These are phyloP conservation scores for Osmozyma mogii DNA, from an alignment of 805 yeast genomes.

Conservation along the genomic window DNA sequence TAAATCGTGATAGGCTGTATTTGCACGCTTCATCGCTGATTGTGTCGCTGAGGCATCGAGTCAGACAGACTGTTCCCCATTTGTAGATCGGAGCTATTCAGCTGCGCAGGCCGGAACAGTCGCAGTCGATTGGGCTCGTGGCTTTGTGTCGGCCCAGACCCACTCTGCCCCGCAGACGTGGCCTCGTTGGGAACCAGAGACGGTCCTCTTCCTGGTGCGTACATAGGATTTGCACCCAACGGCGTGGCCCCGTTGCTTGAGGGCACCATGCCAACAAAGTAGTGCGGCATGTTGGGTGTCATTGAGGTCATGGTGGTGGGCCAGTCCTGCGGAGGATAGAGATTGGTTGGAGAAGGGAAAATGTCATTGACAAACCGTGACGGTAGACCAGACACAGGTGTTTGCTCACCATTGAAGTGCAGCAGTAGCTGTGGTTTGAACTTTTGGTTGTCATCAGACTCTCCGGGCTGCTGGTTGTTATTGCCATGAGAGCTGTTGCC, in stretches of 20 bases:
- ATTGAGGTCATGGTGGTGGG: slow-evolving; percentile 30
- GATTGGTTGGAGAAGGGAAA: slow-evolving; percentile 76
- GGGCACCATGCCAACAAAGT: slow-evolving; percentile 29
- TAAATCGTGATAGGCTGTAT: too few relatives aligned
- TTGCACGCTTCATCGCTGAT: too few relatives aligned
- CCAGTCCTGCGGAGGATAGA: slow-evolving; percentile 51
- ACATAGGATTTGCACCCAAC: slow-evolving; percentile 9
- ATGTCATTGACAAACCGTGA: slow-evolving; percentile 63
- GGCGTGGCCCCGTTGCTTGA: slow-evolving; percentile 13
- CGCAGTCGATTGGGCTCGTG: too few relatives aligned
- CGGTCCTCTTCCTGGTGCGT: slow-evolving; percentile 4
- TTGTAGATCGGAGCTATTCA: too few relatives aligned
- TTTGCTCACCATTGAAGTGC: slow-evolving; percentile 44
- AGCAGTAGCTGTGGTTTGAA: slow-evolving; percentile 12
- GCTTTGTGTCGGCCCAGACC: too few relatives aligned
- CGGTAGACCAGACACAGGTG: slow-evolving; percentile 66
- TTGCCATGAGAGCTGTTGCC: neutral
- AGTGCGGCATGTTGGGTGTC: slow-evolving; percentile 26
- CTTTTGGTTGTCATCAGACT: neutral
- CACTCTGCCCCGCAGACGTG: too few relatives aligned
- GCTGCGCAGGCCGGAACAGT: too few relatives aligned
- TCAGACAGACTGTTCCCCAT: too few relatives aligned
- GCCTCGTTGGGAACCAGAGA: too few relatives aligned
- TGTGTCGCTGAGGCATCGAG: too few relatives aligned
- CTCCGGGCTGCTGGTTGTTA: slow-evolving; percentile 1